phyloP scores from a whole-genome alignment of 306 rosid genomes.

The Sphenostylis stenocarpa region DNA sequence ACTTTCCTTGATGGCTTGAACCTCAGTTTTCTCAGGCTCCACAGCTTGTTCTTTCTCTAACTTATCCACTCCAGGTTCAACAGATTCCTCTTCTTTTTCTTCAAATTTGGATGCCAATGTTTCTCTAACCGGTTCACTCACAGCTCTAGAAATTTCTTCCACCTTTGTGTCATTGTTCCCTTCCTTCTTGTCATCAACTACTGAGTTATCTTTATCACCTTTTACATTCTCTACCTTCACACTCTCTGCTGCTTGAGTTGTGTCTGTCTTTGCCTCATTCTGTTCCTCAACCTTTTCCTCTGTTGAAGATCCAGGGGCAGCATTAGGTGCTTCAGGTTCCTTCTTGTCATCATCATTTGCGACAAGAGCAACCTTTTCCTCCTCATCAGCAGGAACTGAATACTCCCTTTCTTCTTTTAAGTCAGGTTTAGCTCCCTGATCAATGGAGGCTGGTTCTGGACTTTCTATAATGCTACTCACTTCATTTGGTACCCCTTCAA shows the following conservation, averaged over 20 bases:
- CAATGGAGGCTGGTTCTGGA: constrained; percentile 18
- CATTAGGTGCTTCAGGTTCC: constrained; percentile 31
- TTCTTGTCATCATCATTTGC: constrained; percentile 43
- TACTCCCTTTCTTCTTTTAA: constrained; percentile 29
- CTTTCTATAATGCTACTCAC: neutral
- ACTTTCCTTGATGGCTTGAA: constrained; percentile 42
- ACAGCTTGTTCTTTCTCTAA: constrained; percentile 40
- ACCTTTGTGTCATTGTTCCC: constrained; percentile 38
- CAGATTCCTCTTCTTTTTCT: constrained; percentile 47
- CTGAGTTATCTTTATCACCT: constrained; percentile 33
- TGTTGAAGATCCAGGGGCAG: constrained; percentile 35
- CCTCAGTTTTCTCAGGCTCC: constrained; percentile 50
- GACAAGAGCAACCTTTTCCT: constrained; percentile 28
- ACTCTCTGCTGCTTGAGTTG: constrained; percentile 31
- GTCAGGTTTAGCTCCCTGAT: constrained; percentile 33
- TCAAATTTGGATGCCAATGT: constrained; percentile 51
- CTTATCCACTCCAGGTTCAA: constrained; percentile 15
- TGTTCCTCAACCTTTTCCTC: constrained; percentile 44
- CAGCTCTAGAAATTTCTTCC: constrained; percentile 40
- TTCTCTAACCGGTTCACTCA: constrained; percentile 43
- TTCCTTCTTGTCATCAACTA: constrained; percentile 33
- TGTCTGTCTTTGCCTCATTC: constrained; percentile 33
- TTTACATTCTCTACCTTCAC: constrained; percentile 26
- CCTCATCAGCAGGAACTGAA: constrained; percentile 15
- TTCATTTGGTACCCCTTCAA: constrained; percentile 31